Conservation (phyloP, 768 basidiomycete genomes). For the Phanerochaete sordida region DNA sequence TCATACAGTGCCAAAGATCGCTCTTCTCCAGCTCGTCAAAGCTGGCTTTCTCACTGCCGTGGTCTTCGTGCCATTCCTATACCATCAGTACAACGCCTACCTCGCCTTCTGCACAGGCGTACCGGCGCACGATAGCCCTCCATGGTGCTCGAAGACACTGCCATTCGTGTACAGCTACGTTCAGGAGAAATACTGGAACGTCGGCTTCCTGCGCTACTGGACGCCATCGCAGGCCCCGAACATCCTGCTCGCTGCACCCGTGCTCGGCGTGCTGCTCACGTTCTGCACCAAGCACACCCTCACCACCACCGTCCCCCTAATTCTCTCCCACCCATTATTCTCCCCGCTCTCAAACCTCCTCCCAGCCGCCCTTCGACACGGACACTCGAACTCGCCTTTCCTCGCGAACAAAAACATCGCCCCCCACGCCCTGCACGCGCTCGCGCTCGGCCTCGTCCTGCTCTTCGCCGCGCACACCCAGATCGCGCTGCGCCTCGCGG, state of each 20-base stretch:
- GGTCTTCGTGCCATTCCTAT: conserved; percentile 61
- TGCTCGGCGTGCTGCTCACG: conserved; percentile 48
- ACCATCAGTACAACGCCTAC: conserved; percentile 71
- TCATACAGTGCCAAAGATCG: too few species aligned
- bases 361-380: neutral
- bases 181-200: conserved; percentile 84
- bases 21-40: conserved; percentile 29
- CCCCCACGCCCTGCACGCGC: conserved; percentile 75
- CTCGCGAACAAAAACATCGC: conserved; percentile 31
- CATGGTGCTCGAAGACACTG: conserved; percentile 62
- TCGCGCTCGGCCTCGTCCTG: conserved; percentile 57
- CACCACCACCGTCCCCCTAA: conserved; percentile 11
- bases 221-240: conserved; percentile 80
- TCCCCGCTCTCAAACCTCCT: neutral
- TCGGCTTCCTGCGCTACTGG: conserved; percentile 88
- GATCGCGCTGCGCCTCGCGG: conserved; percentile 75
- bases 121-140: conserved; percentile 5
- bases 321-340: conserved; percentile 1
- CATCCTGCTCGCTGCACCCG: conserved; percentile 75
- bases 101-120: conserved; percentile 51
- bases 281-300: conserved; percentile 26
- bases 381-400: neutral
- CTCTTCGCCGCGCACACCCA: conserved; percentile 84
- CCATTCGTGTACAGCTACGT: conserved; percentile 82
- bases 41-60: conserved; percentile 41